Evolutionary conservation across 495 filamentous ascomycete genomes (phyloP).

Genomic region (Lentithecium fluviatile): DNA sequence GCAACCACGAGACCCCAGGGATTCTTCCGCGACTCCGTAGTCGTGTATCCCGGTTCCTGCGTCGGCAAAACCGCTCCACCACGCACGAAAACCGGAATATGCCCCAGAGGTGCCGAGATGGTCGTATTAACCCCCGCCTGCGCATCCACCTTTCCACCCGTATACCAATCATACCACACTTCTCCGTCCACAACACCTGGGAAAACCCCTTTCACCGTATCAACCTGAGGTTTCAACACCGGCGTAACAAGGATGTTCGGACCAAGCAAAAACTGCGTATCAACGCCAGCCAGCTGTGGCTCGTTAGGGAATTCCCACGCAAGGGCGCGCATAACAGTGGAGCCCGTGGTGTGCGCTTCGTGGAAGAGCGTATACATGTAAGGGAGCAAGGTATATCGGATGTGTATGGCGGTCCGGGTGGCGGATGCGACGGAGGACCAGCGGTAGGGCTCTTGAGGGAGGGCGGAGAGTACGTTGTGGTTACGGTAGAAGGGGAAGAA

Average conservation of each 20-base stretch:
- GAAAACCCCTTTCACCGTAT: slow-evolving; percentile 71
- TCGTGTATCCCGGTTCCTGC: slow-evolving; percentile 72
- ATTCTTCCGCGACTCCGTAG: slow-evolving; percentile 60
- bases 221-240: slow-evolving; percentile 65
- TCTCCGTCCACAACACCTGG: slow-evolving; percentile 64
- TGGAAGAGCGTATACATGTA: slow-evolving; percentile 84
- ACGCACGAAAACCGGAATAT: slow-evolving; percentile 75
- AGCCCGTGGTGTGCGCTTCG: slow-evolving; percentile 63
- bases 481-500: slow-evolving; percentile 92
- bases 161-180: slow-evolving; percentile 86
- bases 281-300: slow-evolving; percentile 62
- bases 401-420: slow-evolving; percentile 64
- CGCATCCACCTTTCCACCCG: slow-evolving; percentile 53
- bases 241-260: slow-evolving; percentile 68
- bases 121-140: slow-evolving; percentile 65
- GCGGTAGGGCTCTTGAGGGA: slow-evolving; percentile 71
- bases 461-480: slow-evolving; percentile 66
- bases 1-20: slow-evolving; percentile 70
- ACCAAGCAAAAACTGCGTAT: slow-evolving; percentile 78
- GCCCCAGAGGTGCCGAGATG: slow-evolving; percentile 70
- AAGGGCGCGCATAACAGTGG: slow-evolving; percentile 77
- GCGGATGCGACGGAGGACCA: slow-evolving; percentile 72
- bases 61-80: slow-evolving; percentile 68
- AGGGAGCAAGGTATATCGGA: slow-evolving; percentile 71
- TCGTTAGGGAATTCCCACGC: slow-evolving; percentile 84